Base-by-base conservation (phyloP, 352 stramenopile species). In the Pelagophyceae sp. region DNA sequence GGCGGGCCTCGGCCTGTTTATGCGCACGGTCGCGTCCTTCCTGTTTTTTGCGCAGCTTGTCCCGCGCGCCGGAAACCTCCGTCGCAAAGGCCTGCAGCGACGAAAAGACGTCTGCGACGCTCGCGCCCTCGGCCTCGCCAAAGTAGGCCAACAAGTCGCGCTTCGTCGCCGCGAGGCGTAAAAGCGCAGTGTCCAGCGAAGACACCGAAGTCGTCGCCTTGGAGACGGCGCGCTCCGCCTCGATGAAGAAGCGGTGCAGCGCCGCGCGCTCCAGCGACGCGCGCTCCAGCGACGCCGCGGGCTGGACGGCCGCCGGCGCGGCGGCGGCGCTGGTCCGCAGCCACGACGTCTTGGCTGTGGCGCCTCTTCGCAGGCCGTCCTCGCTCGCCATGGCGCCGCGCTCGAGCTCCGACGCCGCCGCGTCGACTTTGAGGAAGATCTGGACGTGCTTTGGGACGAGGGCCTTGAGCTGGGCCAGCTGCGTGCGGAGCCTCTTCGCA, bases 231-330 rank as follows among this genome's bases (percentile, higher is more conserved):
- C 33, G 31, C 17, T 58, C 38, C 17, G 67, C 67, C 67, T 74
- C 67, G 67, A 50, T 23, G 35, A 74, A 33, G 67, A 74, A 74
- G 67, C 67, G 67, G 35, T 33, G 11, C n/a, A 40, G 5, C 15
- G 61, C 61, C n/a, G 29, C 29, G 61, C 15, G 15, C n/a, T 71
- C 61, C 3, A 40, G 61, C 3, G 11, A 27, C n/a, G 61, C 61
- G n/a, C n/a, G n/a, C n/a, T n/a, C n/a, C n/a, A n/a, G n/a, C 60
- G 32, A 23, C 11, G 32, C 35, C 19, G 3, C 40, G 6, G 64
- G 15, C 2, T n/a, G 11, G 20, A 23, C 67, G 15, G 33, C 11
- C 15, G 35, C 33, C 11, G 23, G 11, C 45, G 45, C 45, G 11
- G 45, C 11, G 45, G 45, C 45, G 45, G 45, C 11, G 45, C 11